Base-by-base conservation (phyloP, 2,329 filamentous ascomycete genomes). In the Monilinia aucupariae region DNA sequence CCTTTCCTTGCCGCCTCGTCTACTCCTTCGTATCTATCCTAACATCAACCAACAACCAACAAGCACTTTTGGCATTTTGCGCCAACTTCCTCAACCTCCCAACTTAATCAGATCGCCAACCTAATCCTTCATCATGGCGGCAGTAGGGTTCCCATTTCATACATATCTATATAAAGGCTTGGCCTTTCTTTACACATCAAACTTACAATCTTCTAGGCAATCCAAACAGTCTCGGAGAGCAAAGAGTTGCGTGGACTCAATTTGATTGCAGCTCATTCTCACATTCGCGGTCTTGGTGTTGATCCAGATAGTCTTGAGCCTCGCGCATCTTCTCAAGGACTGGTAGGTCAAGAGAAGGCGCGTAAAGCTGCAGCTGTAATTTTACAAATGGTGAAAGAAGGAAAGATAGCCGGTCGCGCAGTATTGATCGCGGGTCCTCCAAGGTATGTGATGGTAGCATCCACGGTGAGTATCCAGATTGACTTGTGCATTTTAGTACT, bases 301-400 rank as follows among this genome's bases (percentile, higher is more conserved):
- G 92, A 97, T 80, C 80, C 86, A 64, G 92, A 96, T 74, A 94
- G 91, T 8, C 82, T 99, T 68, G 92, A 96, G 73, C 92, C 94
- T 25, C 87, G 93, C 65, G 78, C 84, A 34, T 83, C 89, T 54
- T 96, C 93, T 17, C 94, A 99, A 76, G 94, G 94, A 43, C 85
- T 99, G 6, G 93, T 99, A 10, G 94, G 94, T 52, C 94, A 99
- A 78, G 88, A 96, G 73, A 96, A 96, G 81, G 94, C 94, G 63
- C 88, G 94, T 65, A 97, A 97, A 78, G 94, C 94, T 12, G 94
- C 94, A 3, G 94, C 93, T 1, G 89, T 99, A 55, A 96, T 99
- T 71, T 80, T 99, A 66, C 92, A 96, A 80, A 99, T 99, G 94
- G 96, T 96, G 72, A 97, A 96, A 79, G 92, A 97, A 74, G 93